phyloP scores from a whole-genome alignment of 129 eudicot genomes.

The Dittrichia graveolens region DNA sequence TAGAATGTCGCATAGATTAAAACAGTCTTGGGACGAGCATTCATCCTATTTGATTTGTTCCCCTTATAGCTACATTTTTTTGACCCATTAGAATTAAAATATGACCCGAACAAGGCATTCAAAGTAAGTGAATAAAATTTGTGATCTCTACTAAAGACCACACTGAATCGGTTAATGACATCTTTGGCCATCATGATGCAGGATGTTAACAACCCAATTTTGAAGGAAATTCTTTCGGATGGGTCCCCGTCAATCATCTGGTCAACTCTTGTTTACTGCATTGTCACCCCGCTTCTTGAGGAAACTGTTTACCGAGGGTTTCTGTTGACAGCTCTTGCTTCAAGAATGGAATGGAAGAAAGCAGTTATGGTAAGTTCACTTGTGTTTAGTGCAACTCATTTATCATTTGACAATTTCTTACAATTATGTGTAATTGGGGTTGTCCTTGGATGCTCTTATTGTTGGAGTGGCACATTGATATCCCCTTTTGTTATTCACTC shows the following conservation, averaged over 20 bases:
- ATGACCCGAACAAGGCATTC: not conserved
- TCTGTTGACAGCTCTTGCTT: conserved; percentile 61
- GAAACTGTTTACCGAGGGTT: conserved; percentile 85
- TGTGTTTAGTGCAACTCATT: conserved; percentile 78
- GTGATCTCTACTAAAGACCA: too few relatives aligned
- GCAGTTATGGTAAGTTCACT: conserved; percentile 70
- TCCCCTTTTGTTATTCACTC: conserved; percentile 78
- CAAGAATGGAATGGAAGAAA: conserved; percentile 71
- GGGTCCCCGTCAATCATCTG: conserved; percentile 52
- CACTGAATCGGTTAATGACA: too few relatives aligned
- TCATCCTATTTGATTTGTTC: too few relatives aligned
- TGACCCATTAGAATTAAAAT: not conserved
- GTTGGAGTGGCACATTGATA: conserved; percentile 80
- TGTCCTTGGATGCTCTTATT: conserved; percentile 86
- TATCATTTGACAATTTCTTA: conserved; percentile 67
- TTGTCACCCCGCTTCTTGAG: conserved; percentile 76
- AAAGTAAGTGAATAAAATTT: not conserved
- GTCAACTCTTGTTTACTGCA: conserved; percentile 57
- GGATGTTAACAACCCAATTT: conserved; percentile 71
- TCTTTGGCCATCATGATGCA: conserved; percentile 23
- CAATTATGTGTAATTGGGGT: conserved; percentile 64
- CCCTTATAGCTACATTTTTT: not conserved
- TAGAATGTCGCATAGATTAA: too few relatives aligned
- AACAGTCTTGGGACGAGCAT: too few relatives aligned
- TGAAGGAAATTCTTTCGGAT: conserved; percentile 71